Percentiles rank a stretch among this genome's conserved stretches.
These are phyloP conservation scores for Psilocybe azurescens DNA, from an alignment of 768 basidiomycete species.

Conservation along the genomic window DNA sequence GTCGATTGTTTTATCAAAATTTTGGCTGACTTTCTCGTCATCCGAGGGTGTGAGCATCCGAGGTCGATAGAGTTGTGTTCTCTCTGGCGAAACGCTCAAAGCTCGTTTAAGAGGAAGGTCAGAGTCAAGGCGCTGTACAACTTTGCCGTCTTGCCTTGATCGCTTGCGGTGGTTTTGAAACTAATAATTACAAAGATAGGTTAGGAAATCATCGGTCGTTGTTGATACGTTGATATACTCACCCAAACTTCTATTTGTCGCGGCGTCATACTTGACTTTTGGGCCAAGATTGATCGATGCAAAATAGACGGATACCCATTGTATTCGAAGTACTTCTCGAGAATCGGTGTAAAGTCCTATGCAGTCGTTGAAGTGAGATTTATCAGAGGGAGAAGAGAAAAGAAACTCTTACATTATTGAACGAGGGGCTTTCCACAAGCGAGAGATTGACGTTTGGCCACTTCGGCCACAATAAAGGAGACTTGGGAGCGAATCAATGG, in stretches of 20 bases:
- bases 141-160: conserved; percentile 35
- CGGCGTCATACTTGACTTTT: conserved; percentile 45
- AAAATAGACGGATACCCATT: conserved; percentile 51
- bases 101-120: conserved; percentile 15
- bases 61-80: neutral
- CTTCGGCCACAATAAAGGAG: neutral
- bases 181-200: conserved; percentile 29
- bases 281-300: conserved; percentile 45
- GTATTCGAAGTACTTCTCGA: conserved; percentile 52
- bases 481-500: neutral
- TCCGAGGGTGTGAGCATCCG: neutral
- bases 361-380: neutral
- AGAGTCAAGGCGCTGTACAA: conserved; percentile 22
- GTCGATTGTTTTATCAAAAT: neutral
- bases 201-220: too few species aligned
- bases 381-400: neutral
- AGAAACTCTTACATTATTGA: neutral
- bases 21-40: neutral
- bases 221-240: too few species aligned
- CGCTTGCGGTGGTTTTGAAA: conserved; percentile 61
- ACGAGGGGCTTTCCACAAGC: too few species aligned
- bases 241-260: conserved; percentile 65
- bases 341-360: conserved; percentile 50
- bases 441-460: neutral
- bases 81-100: neutral